These are phyloP conservation scores for Penicillium expansum DNA, from an alignment of 2,329 filamentous ascomycete genomes.

Conservation along the genomic window DNA sequence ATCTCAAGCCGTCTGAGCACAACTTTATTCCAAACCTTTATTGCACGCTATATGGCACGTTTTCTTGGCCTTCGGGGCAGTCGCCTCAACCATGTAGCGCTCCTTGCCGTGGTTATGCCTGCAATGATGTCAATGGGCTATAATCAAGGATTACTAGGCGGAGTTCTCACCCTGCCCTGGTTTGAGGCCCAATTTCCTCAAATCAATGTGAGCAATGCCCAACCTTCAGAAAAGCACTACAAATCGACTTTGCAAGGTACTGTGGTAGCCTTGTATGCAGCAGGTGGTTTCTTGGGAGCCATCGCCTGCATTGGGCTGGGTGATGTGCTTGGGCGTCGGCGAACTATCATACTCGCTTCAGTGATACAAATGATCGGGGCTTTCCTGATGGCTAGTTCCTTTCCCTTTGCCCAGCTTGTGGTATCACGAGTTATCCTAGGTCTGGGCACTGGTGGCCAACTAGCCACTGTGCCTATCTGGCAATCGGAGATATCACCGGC, in stretches of 20 bases:
- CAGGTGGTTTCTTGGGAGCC: slow-evolving; percentile 14
- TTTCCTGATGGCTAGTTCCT: slow-evolving; percentile 12
- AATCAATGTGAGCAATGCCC: slow-evolving; percentile 8
- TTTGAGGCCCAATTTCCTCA: slow-evolving; percentile 15
- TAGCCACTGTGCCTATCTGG: slow-evolving; percentile 17
- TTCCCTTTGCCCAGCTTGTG: slow-evolving; percentile 11
- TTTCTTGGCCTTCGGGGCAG: slow-evolving; percentile 16
- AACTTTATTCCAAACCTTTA: background rate
- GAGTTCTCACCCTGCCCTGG: slow-evolving; percentile 14
- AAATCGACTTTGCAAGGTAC: slow-evolving; percentile 13
- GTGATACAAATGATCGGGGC: slow-evolving; percentile 12
- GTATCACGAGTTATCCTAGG: slow-evolving; percentile 14
- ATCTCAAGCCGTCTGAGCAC: background rate
- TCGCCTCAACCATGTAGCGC: slow-evolving; percentile 12
- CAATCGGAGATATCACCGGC: slow-evolving; percentile 16
- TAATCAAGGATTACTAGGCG: slow-evolving; percentile 16
- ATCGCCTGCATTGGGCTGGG: slow-evolving; percentile 14
- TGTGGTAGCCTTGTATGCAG: slow-evolving; percentile 15
- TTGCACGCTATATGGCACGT: slow-evolving; percentile 3
- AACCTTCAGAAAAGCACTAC: slow-evolving; percentile 3
- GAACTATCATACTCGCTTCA: slow-evolving; percentile 10
- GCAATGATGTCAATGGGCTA: slow-evolving; percentile 16
- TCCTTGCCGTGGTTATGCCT: slow-evolving; percentile 15
- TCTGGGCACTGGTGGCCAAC: slow-evolving; percentile 9
- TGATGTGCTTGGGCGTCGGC: slow-evolving; percentile 13